phyloP scores from a whole-genome alignment of 331 rosid species.

The Stylosanthes scabra region DNA sequence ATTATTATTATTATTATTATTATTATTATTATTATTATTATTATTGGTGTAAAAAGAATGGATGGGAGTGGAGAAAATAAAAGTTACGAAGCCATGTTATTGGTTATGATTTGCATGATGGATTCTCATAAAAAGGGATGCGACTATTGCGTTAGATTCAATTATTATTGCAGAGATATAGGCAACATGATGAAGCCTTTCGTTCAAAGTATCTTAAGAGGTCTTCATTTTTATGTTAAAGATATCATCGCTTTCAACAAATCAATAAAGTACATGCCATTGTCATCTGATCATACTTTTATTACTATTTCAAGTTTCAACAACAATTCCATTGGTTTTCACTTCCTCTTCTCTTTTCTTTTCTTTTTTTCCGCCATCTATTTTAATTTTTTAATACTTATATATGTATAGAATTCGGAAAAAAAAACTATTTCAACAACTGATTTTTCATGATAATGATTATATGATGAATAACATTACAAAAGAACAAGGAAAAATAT shows the following conservation, averaged over 20 bases:
- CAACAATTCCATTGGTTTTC: not conserved
- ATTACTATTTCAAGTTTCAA: conserved; percentile 17
- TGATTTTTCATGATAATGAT: too few species aligned
- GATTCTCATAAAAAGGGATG: conserved; percentile 18
- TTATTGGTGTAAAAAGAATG: not conserved
- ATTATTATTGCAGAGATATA: conserved; percentile 23
- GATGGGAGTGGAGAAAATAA: not conserved
- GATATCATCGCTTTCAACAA: conserved; percentile 11
- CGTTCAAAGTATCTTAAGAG: conserved; percentile 7
- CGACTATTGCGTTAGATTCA: not conserved
- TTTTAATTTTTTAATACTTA: too few species aligned
- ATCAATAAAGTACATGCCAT: not conserved
- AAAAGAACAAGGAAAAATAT: too few species aligned
- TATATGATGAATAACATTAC: too few species aligned
- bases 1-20: too few species aligned
- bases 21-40: too few species aligned
- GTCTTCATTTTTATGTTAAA: conserved; percentile 20
- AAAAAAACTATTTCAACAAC: too few species aligned
- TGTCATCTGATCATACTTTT: not conserved
- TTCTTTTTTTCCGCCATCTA: too few species aligned
- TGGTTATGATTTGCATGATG: conserved; percentile 13
- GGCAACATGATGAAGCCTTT: conserved; percentile 22
- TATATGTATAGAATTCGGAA: too few species aligned
- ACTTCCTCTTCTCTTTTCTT: not conserved
- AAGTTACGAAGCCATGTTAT: conserved; percentile 23